phyloP scores from a whole-genome alignment of 257 asterid species.

The Scutellaria minor region DNA sequence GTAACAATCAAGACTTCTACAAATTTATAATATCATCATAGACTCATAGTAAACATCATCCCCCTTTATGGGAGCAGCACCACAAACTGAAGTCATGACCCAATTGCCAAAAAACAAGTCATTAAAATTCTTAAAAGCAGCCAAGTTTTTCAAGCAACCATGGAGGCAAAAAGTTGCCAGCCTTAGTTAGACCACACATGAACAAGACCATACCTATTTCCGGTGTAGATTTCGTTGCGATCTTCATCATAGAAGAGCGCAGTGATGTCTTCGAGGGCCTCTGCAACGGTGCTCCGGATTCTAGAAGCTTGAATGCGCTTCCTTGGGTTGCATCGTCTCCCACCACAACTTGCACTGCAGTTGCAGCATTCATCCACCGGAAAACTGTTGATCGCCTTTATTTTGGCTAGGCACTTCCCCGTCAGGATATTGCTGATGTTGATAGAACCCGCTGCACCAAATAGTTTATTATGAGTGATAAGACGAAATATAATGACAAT shows the following conservation, averaged over 20 bases:
- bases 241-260: constrained; percentile 97
- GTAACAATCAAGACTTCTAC: constrained; percentile 17
- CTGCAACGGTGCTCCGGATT: constrained; percentile 72
- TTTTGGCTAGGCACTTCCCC: constrained; percentile 94
- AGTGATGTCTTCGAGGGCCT: constrained; percentile 94
- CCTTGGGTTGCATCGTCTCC: constrained; percentile 63
- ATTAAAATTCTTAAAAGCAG: constrained; percentile 28
- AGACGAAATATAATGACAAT: not conserved
- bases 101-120: constrained; percentile 15
- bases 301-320: constrained; percentile 57
- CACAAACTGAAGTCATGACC: constrained; percentile 17
- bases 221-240: constrained; percentile 96
- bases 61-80: constrained; percentile 21
- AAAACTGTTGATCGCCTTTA: constrained; percentile 66
- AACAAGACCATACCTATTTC: constrained; percentile 81
- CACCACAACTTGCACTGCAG: constrained; percentile 62
- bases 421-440: constrained; percentile 93
- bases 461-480: not conserved
- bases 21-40: constrained; percentile 3
- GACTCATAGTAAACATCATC: constrained; percentile 4
- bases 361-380: constrained; percentile 69
- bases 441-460: constrained; percentile 86
- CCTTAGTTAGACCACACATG: constrained; percentile 94
- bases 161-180: constrained; percentile 5
- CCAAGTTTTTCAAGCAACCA: not conserved